Evolutionary conservation across 2,329 filamentous ascomycete genomes (phyloP).

Genomic region (Endoconidiophora laricicola): DNA sequence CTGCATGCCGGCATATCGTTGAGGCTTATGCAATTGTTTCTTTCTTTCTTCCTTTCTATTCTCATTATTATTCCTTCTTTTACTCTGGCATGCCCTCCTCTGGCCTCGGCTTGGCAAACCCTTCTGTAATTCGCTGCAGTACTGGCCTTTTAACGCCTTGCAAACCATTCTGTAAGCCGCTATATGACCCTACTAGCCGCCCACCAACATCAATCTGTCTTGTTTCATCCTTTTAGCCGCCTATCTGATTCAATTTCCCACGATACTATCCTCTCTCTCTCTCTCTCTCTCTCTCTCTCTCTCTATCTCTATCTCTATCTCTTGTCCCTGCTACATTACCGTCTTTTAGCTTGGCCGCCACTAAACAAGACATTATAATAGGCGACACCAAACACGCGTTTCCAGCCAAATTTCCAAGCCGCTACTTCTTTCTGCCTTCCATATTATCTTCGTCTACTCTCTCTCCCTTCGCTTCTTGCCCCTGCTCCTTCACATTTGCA

Average conservation of each 20-base stretch:
- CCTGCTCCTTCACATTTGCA: too few relatives aligned
- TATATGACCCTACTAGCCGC: too few relatives aligned
- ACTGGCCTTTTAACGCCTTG: too few relatives aligned
- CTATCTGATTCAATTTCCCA: too few relatives aligned
- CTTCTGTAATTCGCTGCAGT: too few relatives aligned
- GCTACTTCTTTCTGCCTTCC: not conserved
- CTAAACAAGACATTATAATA: not conserved
- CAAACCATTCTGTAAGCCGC: too few relatives aligned
- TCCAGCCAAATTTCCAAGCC: too few relatives aligned
- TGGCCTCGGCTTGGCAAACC: not conserved
- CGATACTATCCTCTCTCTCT: not conserved
- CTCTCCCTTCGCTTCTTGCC: not conserved
- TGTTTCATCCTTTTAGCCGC: too few relatives aligned
- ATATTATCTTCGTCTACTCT: not conserved
- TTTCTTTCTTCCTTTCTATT: not conserved
- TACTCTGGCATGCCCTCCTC: not conserved
- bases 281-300: not conserved
- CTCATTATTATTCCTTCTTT: not conserved
- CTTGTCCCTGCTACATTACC: too few relatives aligned
- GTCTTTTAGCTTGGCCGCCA: not conserved
- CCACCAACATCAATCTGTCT: too few relatives aligned
- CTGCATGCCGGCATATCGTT: conserved; percentile 28
- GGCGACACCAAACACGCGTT: too few relatives aligned
- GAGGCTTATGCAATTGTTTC: conserved; percentile 7
- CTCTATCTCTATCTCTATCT: too few relatives aligned